Conservation (phyloP, 441 rosid species). For the Populus hybrid region DNA sequence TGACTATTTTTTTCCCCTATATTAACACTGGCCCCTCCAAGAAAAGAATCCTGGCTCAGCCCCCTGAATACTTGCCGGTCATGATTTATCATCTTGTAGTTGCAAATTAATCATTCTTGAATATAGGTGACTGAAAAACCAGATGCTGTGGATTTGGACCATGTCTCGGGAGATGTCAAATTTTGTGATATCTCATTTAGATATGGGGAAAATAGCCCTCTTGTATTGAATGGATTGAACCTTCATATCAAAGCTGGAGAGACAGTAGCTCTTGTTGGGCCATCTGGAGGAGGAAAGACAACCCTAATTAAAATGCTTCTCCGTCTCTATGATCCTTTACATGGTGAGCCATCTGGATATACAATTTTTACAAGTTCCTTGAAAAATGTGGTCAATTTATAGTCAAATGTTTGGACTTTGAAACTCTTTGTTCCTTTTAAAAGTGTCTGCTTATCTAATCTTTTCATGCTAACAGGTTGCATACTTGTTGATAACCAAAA, state of each 20-base stretch:
- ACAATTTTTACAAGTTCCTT: slow-evolving; percentile 4
- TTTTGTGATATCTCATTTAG: slow-evolving; percentile 63
- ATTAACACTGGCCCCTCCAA: background rate
- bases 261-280: slow-evolving; percentile 85
- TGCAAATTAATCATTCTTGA: slow-evolving; percentile 21
- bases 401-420: slow-evolving; percentile 8
- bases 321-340: slow-evolving; percentile 75
- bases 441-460: slow-evolving; percentile 3
- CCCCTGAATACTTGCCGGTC: background rate
- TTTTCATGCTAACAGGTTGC: slow-evolving; percentile 45
- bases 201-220: slow-evolving; percentile 52
- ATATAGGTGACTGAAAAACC: slow-evolving; percentile 61
- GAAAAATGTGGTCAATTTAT: slow-evolving; percentile 1
- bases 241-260: slow-evolving; percentile 90
- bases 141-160: slow-evolving; percentile 49
- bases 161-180: slow-evolving; percentile 67
- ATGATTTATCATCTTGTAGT: background rate
- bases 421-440: background rate
- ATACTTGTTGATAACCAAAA: slow-evolving; percentile 63
- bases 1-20: background rate
- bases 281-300: slow-evolving; percentile 98
- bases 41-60: background rate
- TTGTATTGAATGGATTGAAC: slow-evolving; percentile 58
- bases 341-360: slow-evolving; percentile 44
- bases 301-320: slow-evolving; percentile 88